phyloP scores from a whole-genome alignment of 2,329 filamentous ascomycete species.

The Graphilbum sp. region DNA sequence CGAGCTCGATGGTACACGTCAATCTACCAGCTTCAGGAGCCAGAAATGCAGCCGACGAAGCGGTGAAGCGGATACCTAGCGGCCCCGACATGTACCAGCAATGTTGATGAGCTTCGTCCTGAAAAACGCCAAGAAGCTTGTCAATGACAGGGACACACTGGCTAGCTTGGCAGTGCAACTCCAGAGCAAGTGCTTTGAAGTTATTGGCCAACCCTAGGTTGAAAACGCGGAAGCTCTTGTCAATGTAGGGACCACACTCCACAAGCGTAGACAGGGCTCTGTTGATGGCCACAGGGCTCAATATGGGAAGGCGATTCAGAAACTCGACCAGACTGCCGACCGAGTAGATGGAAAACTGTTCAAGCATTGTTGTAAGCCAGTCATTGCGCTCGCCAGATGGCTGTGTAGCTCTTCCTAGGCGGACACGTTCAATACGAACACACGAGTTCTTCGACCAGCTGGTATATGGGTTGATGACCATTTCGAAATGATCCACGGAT shows the following conservation, averaged over 20 bases:
- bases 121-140: slow-evolving; percentile 9
- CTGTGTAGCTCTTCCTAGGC: slow-evolving; percentile 2
- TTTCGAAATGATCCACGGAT: slow-evolving; percentile 12
- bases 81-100: slow-evolving; percentile 12
- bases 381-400: slow-evolving; percentile 10
- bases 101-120: slow-evolving; percentile 7
- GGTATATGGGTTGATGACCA: slow-evolving; percentile 13
- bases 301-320: slow-evolving; percentile 8
- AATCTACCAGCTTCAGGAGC: slow-evolving; percentile 11
- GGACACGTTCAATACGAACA: slow-evolving; percentile 10
- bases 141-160: slow-evolving; percentile 11
- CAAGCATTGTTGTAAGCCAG: slow-evolving; percentile 9
- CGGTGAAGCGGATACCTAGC: slow-evolving; percentile 11
- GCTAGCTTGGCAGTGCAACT: slow-evolving; percentile 11
- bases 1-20: slow-evolving; percentile 12
- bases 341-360: slow-evolving; percentile 10
- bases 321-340: slow-evolving; percentile 7
- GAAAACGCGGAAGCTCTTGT: slow-evolving; percentile 13
- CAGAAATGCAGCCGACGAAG: slow-evolving; percentile 10
- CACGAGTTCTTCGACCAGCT: slow-evolving; percentile 7
- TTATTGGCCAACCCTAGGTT: slow-evolving; percentile 12
- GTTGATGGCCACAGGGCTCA: slow-evolving; percentile 11
- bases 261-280: slow-evolving; percentile 9
- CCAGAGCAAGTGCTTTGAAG: slow-evolving; percentile 11
- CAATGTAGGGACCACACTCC: slow-evolving; percentile 11